A percentile compares a stretch with the other conserved stretches of the same genome.
Evolutionary conservation across 352 stramenopile genomes (phyloP).

Genomic region (Phytophthora multivora): DNA sequence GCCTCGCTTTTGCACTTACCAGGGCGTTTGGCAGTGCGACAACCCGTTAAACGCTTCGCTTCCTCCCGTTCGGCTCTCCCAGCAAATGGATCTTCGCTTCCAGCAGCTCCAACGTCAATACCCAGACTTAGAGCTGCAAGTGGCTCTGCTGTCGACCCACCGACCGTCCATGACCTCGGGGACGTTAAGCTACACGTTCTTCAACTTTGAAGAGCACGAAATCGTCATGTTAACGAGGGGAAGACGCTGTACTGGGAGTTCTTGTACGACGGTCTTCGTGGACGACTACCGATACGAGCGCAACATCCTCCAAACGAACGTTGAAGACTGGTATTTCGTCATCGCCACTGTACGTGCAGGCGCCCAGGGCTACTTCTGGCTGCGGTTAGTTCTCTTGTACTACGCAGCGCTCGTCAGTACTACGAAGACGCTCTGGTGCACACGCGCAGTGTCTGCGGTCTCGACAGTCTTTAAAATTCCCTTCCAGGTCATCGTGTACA

Average conservation of each 20-base stretch:
- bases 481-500: conserved; percentile 61
- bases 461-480: conserved; percentile 42
- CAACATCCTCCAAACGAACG: conserved; percentile 37
- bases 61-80: conserved; percentile 20
- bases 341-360: conserved; percentile 33
- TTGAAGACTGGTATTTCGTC: conserved; percentile 38
- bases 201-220: conserved; percentile 27
- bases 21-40: conserved; percentile 20
- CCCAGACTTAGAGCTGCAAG: conserved; percentile 27
- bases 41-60: conserved; percentile 11
- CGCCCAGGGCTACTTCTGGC: conserved; percentile 54
- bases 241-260: conserved; percentile 5
- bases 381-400: conserved; percentile 39
- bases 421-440: background rate
- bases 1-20: conserved; percentile 31
- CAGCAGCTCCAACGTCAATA: conserved; percentile 25
- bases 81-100: conserved; percentile 36
- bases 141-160: conserved; percentile 28
- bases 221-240: conserved; percentile 42
- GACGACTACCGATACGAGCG: conserved; percentile 66
- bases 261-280: conserved; percentile 42
- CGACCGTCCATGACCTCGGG: conserved; percentile 8
- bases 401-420: conserved; percentile 19
- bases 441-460: conserved; percentile 3
- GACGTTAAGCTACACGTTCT: conserved; percentile 2